Evolutionary conservation across 495 filamentous ascomycete genomes (phyloP), one percentile per base, ranked within the genome.

Genomic region (Penicillium coprophilum): DNA sequence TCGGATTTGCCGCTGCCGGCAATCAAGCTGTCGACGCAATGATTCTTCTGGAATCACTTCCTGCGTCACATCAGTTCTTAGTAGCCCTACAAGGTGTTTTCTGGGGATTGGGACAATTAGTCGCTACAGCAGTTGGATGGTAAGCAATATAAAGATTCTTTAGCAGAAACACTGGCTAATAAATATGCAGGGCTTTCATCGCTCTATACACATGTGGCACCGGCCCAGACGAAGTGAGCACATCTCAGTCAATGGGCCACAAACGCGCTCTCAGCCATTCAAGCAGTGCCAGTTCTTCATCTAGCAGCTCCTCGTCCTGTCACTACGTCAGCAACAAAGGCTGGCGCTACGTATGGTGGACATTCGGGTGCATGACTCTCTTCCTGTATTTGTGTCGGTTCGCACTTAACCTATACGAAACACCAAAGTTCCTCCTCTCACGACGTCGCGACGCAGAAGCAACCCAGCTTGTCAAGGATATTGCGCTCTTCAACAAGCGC

Each of bases 371-470:
- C 44, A 66, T 71, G 15, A 71, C 65, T 13, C 53, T 66, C 11
- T 61, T 60, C 58, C 48, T 66, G 17, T 68, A 62, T 28, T 57
- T 68, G 12, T 63, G 65, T 38, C 65, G 68, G 1, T 71, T 66
- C 21, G 19, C 80, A 19, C 91, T 93, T 67, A 80, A 81, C 12
- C 81, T 92, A 12, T 53, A 53, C 41, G 65, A 71, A 34, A 63
- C 63, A 0, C 68, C 65, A 3, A 71, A 68, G 20, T 65, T 58
- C 30, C 60, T 68, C 0, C 48, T 68, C 4, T 59, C 59, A 1
- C 53, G 46, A 11, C 56, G 61, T 13, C 63, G 61, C 11, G 60
- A 71, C 28, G 59, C 53, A 2, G 63, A 71, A 41, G 63, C 63
- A 6, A 61, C 60, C 27, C 54, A 66, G 23, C 34, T 64, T 1